Conservation (phyloP, 2,329 filamentous ascomycete genomes). For the Clarireedia monteithiana region DNA sequence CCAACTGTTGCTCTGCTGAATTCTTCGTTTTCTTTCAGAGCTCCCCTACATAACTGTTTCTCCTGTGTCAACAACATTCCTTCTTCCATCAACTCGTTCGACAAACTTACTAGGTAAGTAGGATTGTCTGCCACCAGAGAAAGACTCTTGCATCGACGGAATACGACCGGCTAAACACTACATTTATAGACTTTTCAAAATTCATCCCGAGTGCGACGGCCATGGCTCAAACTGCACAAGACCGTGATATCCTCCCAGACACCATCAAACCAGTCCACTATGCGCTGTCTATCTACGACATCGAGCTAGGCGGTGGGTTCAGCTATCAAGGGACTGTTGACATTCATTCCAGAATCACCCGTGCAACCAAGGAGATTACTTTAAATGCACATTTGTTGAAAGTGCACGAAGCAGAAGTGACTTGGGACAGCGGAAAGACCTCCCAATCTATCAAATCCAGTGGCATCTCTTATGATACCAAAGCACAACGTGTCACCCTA, state of each 20-base stretch:
- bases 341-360: constrained; percentile 67
- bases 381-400: constrained; percentile 83
- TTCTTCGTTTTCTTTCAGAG: too few relatives aligned
- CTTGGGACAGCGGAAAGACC: constrained; percentile 48
- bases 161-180: background rate
- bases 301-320: constrained; percentile 65
- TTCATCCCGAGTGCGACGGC: background rate
- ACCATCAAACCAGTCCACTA: constrained; percentile 80
- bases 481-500: constrained; percentile 76
- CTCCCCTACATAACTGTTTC: too few relatives aligned
- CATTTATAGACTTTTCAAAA: background rate
- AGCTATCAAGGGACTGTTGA: constrained; percentile 77
- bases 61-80: too few relatives aligned
- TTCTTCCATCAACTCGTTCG: too few relatives aligned
- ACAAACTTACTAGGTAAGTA: too few relatives aligned
- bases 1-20: too few relatives aligned
- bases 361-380: constrained; percentile 66
- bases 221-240: constrained; percentile 36
- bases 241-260: constrained; percentile 55
- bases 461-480: constrained; percentile 71
- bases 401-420: constrained; percentile 59
- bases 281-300: constrained; percentile 68
- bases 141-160: too few relatives aligned
- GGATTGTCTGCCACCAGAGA: too few relatives aligned
- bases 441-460: constrained; percentile 49